Evolutionary conservation across 495 filamentous ascomycete genomes (phyloP).

Genomic region (Aspergillus panamensis): DNA sequence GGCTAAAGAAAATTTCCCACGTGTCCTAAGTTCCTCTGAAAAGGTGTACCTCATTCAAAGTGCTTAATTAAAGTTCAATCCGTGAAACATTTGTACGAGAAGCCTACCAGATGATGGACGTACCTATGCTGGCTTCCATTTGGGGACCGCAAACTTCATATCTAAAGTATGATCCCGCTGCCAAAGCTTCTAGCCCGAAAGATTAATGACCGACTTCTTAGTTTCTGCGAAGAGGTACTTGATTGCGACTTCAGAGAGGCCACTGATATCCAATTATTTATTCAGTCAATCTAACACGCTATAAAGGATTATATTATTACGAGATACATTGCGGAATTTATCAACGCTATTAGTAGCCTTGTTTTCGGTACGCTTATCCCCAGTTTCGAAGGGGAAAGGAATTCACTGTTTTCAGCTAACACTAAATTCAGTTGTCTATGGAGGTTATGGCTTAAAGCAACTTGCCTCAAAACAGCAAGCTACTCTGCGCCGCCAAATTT

Average conservation of each 20-base stretch:
- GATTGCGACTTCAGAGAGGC: background rate
- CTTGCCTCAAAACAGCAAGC: slow-evolving; percentile 19
- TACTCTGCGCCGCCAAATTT: slow-evolving; percentile 24
- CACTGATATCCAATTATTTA: too few relatives aligned
- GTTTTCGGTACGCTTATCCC: slow-evolving; percentile 26
- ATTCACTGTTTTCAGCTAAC: background rate
- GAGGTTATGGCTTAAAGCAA: slow-evolving; percentile 25
- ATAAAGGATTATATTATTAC: slow-evolving; percentile 32
- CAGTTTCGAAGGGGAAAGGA: too few relatives aligned
- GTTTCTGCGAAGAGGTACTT: slow-evolving; percentile 35
- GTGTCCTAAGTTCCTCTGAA: too few relatives aligned
- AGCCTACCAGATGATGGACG: too few relatives aligned
- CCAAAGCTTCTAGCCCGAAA: background rate
- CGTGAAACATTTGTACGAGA: too few relatives aligned
- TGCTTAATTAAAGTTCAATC: too few relatives aligned
- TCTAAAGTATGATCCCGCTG: slow-evolving; percentile 26
- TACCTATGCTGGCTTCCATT: too few relatives aligned
- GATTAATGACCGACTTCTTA: slow-evolving; percentile 9
- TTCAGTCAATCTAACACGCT: slow-evolving; percentile 9
- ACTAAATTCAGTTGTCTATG: slow-evolving; percentile 21
- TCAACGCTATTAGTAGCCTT: slow-evolving; percentile 32
- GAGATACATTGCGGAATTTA: slow-evolving; percentile 35
- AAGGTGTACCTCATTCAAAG: too few relatives aligned
- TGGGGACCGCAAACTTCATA: slow-evolving; percentile 33
- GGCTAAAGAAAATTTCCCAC: too few relatives aligned